phyloP scores from a whole-genome alignment of 2,329 filamentous ascomycete genomes.

The Botrytis fragariae region DNA sequence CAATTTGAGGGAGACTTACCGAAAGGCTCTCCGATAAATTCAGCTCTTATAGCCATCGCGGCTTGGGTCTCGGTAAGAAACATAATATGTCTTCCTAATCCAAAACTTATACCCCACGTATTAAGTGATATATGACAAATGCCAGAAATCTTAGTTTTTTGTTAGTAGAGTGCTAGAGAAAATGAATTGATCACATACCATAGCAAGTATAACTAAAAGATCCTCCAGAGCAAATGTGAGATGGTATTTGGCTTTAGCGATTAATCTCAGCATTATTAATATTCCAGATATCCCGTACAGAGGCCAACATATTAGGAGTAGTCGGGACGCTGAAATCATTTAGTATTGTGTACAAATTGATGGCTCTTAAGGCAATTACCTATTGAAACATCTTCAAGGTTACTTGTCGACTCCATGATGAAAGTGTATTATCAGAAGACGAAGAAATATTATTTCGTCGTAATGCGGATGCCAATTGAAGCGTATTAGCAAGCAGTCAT shows the following conservation, averaged over 20 bases:
- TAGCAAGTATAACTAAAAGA: slow-evolving; percentile 3
- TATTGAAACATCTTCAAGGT: slow-evolving; percentile 5
- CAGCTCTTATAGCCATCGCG: not conserved
- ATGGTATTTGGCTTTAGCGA: slow-evolving; percentile 8
- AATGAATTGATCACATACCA: not conserved
- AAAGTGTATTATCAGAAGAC: not conserved
- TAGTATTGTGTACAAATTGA: not conserved
- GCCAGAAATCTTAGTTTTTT: slow-evolving; percentile 3
- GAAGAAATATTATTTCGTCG: not conserved
- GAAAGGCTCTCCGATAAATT: slow-evolving; percentile 9
- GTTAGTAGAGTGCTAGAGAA: not conserved
- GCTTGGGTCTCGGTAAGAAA: slow-evolving; percentile 9
- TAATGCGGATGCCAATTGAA: not conserved
- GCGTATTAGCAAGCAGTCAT: not conserved
- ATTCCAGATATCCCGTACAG: slow-evolving; percentile 14
- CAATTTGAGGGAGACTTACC: not conserved
- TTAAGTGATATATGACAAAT: slow-evolving; percentile 10
- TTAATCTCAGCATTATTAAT: slow-evolving; percentile 12
- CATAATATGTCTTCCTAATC: not conserved
- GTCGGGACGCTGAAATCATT: not conserved
- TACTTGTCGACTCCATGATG: not conserved
- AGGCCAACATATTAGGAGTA: slow-evolving; percentile 19
- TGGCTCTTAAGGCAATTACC: not conserved
- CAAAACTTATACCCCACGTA: slow-evolving; percentile 11
- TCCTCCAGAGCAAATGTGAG: slow-evolving; percentile 12